Conservation (phyloP, 1,284 basidiomycete species). For the Cerioporus squamosus region DNA sequence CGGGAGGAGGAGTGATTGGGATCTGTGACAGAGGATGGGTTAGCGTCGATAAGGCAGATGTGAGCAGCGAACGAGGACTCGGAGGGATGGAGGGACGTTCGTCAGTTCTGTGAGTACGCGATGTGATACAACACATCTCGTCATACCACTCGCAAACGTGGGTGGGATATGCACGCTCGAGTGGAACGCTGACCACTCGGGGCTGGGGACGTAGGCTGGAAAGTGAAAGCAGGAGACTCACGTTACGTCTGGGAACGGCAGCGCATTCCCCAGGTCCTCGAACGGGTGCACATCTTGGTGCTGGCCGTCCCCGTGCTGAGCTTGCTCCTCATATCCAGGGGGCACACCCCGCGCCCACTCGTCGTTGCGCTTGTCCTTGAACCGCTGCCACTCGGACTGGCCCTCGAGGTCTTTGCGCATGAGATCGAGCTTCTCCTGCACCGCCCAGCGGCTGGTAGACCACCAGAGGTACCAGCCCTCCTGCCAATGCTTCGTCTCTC, state of each 20-base stretch:
- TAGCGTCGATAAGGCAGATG: background rate
- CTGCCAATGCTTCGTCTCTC: slow-evolving; percentile 52
- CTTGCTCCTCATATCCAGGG: background rate
- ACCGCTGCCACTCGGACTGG: slow-evolving; percentile 48
- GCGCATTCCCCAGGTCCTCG: slow-evolving; percentile 15
- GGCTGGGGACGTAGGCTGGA: background rate
- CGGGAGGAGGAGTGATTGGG: slow-evolving; percentile 26
- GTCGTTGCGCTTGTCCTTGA: slow-evolving; percentile 47
- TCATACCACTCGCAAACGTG: background rate
- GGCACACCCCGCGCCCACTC: slow-evolving; percentile 39
- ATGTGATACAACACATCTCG: background rate
- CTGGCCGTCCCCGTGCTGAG: slow-evolving; percentile 20
- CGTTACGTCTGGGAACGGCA: slow-evolving; percentile 33
- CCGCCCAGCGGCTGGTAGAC: slow-evolving; percentile 53
- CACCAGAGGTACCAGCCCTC: slow-evolving; percentile 79
- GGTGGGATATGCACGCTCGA: too few species aligned
- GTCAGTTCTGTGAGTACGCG: background rate
- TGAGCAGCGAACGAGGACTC: background rate
- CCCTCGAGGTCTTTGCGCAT: slow-evolving; percentile 61
- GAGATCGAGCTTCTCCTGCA: slow-evolving; percentile 57
- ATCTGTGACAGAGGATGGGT: slow-evolving; percentile 10
- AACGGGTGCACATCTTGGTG: slow-evolving; percentile 14
- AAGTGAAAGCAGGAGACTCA: slow-evolving; percentile 19
- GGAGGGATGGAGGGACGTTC: background rate
- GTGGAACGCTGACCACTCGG: too few species aligned